Base-by-base conservation (phyloP, 345 rosid genomes). In the Odontarrhena argentea region DNA sequence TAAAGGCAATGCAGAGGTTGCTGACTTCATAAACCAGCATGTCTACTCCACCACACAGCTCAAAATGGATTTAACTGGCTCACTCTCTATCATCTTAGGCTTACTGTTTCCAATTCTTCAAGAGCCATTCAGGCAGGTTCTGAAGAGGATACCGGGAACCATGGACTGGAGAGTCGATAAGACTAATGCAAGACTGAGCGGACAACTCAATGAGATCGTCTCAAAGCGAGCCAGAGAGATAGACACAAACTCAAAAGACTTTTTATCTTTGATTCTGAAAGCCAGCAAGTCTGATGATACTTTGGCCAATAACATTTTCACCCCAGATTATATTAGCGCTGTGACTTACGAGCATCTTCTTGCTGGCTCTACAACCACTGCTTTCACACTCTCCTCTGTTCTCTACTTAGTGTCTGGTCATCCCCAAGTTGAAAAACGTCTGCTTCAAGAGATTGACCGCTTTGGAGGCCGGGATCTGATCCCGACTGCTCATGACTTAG, bases 321-420 rank as follows among this genome's bases (percentile, higher is more conserved):
- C 86, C 1, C 84, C 84, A 0, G 97, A 90, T 63, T 86, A 90
- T 54, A 70, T 93, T 1, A 88, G 97, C 38, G 97, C 96, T 10
- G 86, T 86, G 70, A 85, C 97, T 54, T 93, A 90, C 25, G 97
- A 93, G 73, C 98, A 93, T 61, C 86, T 93, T 60, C 91, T 93
- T 56, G 96, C 97, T 35, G 97, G 98, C 12, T 93, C 98, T 9
- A 85, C 89, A 6, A 93, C 98, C 6, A 93, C 96, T 15, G 49
- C 92, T 8, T 93, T 93, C 70, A 90, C 98, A 1, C 47, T 90
- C 58, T 90, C 98, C 38, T 83, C 92, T 1, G 61, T 78, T 65
- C 71, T 90, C 2, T 90, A 90, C 80, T 77, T 88, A 46, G 87
- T 88, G 42, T 76, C 95, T 14, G 86, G 81, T 60, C 94, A 93